These are phyloP conservation scores for Phytophthora nicotianae DNA, from an alignment of 352 stramenopile species.

Conservation along the genomic window DNA sequence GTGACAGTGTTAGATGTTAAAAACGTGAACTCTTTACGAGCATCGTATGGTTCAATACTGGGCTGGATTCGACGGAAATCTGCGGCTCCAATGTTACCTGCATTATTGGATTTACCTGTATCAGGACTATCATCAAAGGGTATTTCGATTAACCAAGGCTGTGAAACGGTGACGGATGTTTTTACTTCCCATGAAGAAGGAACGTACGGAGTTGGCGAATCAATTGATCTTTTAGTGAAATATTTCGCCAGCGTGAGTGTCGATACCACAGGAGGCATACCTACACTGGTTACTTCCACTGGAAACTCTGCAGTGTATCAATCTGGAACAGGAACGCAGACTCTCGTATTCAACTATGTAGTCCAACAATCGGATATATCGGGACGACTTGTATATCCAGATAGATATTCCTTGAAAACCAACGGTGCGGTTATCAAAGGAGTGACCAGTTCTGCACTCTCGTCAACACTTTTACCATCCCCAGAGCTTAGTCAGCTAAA, in stretches of 20 bases:
- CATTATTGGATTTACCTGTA: conserved; percentile 45
- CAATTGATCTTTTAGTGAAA: conserved; percentile 55
- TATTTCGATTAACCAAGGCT: conserved; percentile 60
- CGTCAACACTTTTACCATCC: conserved; percentile 46
- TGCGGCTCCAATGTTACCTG: conserved; percentile 38
- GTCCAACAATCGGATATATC: conserved; percentile 45
- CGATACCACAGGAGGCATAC: conserved; percentile 32
- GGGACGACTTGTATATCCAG: conserved; percentile 40
- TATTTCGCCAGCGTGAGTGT: conserved; percentile 63
- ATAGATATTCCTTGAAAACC: conserved; percentile 47
- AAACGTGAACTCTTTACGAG: conserved; percentile 36
- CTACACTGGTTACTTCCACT: conserved; percentile 50
- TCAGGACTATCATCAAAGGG: conserved; percentile 51
- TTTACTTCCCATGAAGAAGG: conserved; percentile 56
- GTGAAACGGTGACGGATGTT: conserved; percentile 41
- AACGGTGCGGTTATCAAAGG: conserved; percentile 51
- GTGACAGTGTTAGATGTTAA: conserved; percentile 49
- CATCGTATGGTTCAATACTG: conserved; percentile 46
- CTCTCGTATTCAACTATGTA: conserved; percentile 58
- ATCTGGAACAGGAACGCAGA: conserved; percentile 41
- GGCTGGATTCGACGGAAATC: conserved; percentile 59
- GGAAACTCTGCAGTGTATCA: conserved; percentile 48
- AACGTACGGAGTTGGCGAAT: conserved; percentile 57
- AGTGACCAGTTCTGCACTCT: conserved; percentile 17
- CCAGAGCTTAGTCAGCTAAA: conserved; percentile 27